Base-by-base conservation (phyloP, 495 filamentous ascomycete genomes). In the Paragyromitra xinjiangensis region DNA sequence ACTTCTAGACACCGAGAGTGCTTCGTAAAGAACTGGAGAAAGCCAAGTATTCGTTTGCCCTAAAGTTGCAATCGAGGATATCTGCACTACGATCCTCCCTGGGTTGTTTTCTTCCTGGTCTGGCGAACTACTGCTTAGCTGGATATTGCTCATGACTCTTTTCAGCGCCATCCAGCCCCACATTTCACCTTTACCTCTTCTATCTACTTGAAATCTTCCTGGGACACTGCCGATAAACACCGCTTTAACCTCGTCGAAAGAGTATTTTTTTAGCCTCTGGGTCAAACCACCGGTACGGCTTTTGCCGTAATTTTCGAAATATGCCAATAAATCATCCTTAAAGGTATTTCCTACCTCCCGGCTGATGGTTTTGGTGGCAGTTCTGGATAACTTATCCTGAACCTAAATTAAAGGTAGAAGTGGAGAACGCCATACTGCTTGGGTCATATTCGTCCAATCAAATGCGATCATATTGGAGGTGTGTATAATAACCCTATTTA, bases 391-490 rank as follows among this genome's bases (percentile, higher is more conserved):
- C 24, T 16, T 22, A 45, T 48, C 16, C 14, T 22, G 84, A 42
- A 7, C 9, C 8, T 26, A 39, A 37, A 55, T 53, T 8, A 81
- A 84, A 6, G 92, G 92, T 7, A 97, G 89, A 0, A 90, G 83
- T 22, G 93, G 94, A 7, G 93, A 94, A 39, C 85, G 86, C 94
- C 94, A 98, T 24, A 91, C 88, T 1, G 90, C 94, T 81, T 98
- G 93, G 0, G 89, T 90, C 93, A 97, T 92, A 78, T 94, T 94
- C 7, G 84, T 86, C 94, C 94, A 98, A 84, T 98, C 94, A 59
- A 89, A 87, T 26, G 86, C 82, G 55, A 97, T 94, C 89, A 97
- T 92, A 77, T 98, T 97, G 11, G 93, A 93, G 0, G 94, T 98
- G 74, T 95, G 92, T 50, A 97, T 95, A 19, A 96, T 83, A 16